A percentile compares a stretch with the other conserved stretches of the same genome.
Evolutionary conservation across 352 stramenopile genomes (phyloP).

Genomic region (Phytophthora multivora): DNA sequence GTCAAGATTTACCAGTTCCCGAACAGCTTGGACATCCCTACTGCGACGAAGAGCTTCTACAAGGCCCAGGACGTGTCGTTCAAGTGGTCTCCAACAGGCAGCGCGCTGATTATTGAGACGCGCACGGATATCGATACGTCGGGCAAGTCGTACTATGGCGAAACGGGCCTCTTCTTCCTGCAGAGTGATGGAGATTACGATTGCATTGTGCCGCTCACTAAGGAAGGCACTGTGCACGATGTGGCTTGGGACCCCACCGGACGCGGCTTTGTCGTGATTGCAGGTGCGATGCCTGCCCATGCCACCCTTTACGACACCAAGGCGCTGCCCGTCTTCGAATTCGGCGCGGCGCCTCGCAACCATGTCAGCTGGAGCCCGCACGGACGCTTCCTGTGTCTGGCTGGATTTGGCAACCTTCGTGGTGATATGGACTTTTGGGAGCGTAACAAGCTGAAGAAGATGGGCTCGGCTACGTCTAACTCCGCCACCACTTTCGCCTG

Average conservation of each 20-base stretch:
- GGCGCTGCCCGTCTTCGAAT: constrained; percentile 95
- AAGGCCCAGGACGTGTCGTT: constrained; percentile 90
- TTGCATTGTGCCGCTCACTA: constrained; percentile 90
- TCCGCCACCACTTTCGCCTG: constrained; percentile 86
- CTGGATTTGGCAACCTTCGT: constrained; percentile 97
- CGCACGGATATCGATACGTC: constrained; percentile 92
- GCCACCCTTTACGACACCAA: constrained; percentile 97
- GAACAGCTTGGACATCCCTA: constrained; percentile 52
- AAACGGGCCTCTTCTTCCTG: constrained; percentile 96
- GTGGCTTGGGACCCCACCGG: constrained; percentile 94
- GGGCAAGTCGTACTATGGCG: constrained; percentile 98
- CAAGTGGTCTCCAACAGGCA: constrained; percentile 90
- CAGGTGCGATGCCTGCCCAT: constrained; percentile 94
- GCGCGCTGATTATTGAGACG: constrained; percentile 89
- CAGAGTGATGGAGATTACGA: constrained; percentile 92
- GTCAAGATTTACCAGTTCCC: constrained; percentile 88
- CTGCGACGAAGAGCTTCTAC: constrained; percentile 90
- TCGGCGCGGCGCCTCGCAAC: constrained; percentile 96
- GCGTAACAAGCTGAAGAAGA: constrained; percentile 96
- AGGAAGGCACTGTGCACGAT: constrained; percentile 93
- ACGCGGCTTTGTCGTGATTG: constrained; percentile 94
- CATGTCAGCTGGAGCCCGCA: constrained; percentile 95
- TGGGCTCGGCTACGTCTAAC: constrained; percentile 86
- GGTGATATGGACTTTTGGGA: constrained; percentile 97
- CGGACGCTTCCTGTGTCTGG: constrained; percentile 95